These are phyloP conservation scores for Orbilia ellipsospora DNA, from an alignment of 2,329 filamentous ascomycete species.

Conservation along the genomic window DNA sequence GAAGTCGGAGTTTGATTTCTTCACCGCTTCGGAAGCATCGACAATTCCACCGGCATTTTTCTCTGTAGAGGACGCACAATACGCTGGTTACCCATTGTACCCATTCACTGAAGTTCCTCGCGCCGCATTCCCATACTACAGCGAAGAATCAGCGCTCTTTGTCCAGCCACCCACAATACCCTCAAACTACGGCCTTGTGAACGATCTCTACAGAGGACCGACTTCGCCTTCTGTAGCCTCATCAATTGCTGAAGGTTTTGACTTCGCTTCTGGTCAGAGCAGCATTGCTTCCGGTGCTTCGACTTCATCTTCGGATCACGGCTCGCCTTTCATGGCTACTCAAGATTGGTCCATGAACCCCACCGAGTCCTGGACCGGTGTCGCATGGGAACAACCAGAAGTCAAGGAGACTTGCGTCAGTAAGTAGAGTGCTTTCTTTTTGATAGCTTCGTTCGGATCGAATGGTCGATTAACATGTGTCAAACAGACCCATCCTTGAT, in stretches of 20 bases:
- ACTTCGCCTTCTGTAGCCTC: conserved; percentile 52
- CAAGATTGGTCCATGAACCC: conserved; percentile 54
- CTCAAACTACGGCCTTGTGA: conserved; percentile 49
- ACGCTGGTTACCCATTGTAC: conserved; percentile 48
- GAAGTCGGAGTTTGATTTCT: conserved; percentile 52
- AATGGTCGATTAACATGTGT: background rate
- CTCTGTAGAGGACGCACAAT: conserved; percentile 50
- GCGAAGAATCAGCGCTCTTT: conserved; percentile 47
- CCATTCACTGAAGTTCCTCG: conserved; percentile 51
- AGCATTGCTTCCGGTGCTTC: conserved; percentile 53
- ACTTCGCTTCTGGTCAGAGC: conserved; percentile 53
- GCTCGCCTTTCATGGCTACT: conserved; percentile 45
- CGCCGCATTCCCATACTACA: conserved; percentile 51
- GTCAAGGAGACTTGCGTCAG: conserved; percentile 53
- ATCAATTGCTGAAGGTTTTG: conserved; percentile 43
- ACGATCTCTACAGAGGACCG: conserved; percentile 51
- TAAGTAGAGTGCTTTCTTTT: conserved; percentile 21
- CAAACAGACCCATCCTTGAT: conserved; percentile 52
- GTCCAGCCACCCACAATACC: conserved; percentile 54
- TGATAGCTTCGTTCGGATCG: background rate
- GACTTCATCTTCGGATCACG: conserved; percentile 53
- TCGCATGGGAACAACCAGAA: conserved; percentile 53
- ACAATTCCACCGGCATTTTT: conserved; percentile 50
- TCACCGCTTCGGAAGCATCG: conserved; percentile 41
- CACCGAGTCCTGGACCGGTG: conserved; percentile 32